These are phyloP conservation scores for Punica granatum DNA, from an alignment of 345 rosid species.

Conservation along the genomic window DNA sequence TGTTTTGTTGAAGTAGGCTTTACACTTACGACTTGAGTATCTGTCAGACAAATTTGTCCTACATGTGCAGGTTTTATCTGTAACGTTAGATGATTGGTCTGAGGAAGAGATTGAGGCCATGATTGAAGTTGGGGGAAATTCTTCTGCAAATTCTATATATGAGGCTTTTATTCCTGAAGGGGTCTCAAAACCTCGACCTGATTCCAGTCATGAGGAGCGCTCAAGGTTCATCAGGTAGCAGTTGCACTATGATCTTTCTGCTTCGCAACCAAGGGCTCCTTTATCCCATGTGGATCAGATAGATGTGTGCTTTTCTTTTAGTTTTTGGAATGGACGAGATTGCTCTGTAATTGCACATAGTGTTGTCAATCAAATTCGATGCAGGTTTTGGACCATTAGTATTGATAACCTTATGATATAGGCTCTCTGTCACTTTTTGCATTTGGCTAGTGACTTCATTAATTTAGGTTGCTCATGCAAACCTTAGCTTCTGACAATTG, in stretches of 20 bases:
- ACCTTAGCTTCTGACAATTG: neutral
- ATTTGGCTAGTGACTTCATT: neutral
- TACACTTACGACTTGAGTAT: neutral
- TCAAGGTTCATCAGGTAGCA: slow-evolving; percentile 66
- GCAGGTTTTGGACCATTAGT: neutral
- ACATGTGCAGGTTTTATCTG: slow-evolving; percentile 66
- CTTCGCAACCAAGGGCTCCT: neutral
- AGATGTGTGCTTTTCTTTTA: neutral
- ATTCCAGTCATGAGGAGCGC: slow-evolving; percentile 71
- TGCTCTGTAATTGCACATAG: neutral
- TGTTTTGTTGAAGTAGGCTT: neutral
- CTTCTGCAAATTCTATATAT: slow-evolving; percentile 79
- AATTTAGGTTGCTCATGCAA: neutral
- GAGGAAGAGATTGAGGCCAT: slow-evolving; percentile 82
- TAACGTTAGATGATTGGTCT: slow-evolving; percentile 95
- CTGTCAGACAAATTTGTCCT: neutral
- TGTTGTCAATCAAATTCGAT: neutral
- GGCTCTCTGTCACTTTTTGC: neutral
- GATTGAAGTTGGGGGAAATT: slow-evolving; percentile 94
- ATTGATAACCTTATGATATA: neutral
- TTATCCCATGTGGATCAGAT: neutral
- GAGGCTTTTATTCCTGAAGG: slow-evolving; percentile 88
- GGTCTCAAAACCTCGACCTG: slow-evolving; percentile 68
- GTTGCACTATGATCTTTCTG: neutral
- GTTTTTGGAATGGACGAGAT: neutral